Conservation (phyloP, 2,329 filamentous ascomycete species). For the Sodiomyces alkalinus region DNA sequence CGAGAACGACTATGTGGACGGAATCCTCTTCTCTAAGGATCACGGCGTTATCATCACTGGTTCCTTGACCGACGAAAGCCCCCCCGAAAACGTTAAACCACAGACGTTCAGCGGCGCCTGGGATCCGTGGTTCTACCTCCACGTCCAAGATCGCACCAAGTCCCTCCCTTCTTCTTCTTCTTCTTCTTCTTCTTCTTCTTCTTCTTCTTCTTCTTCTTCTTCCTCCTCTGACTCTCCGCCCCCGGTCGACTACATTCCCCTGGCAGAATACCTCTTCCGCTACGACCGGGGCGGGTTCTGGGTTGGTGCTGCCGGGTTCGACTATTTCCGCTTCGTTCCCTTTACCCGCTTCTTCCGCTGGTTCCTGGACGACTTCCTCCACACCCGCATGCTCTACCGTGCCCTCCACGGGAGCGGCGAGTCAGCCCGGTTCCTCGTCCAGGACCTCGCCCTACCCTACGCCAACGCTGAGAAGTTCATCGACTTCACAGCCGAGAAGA, state of each 20-base stretch:
- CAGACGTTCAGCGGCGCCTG: constrained; percentile 43
- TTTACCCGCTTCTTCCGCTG: constrained; percentile 51
- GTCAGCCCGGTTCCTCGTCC: constrained; percentile 49
- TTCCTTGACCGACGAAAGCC: constrained; percentile 38
- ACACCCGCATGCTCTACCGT: constrained; percentile 61
- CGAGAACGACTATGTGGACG: constrained; percentile 56
- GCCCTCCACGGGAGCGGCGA: constrained; percentile 54
- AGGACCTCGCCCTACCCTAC: constrained; percentile 49
- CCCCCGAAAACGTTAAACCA: constrained; percentile 19
- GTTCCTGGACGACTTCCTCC: constrained; percentile 57
- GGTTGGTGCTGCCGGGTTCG: constrained; percentile 51
- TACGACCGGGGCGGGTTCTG: constrained; percentile 66
- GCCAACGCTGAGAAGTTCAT: constrained; percentile 34
- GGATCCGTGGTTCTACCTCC: constrained; percentile 68
- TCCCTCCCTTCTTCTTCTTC: too few relatives aligned
- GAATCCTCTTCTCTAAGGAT: constrained; percentile 47
- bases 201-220: constrained; percentile 8
- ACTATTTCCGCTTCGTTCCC: constrained; percentile 49
- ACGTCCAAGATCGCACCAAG: constrained; percentile 36
- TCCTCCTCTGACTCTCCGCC: constrained; percentile 9
- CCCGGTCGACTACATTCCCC: constrained; percentile 41
- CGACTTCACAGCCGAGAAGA: constrained; percentile 33
- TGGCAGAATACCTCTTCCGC: constrained; percentile 61
- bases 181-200: too few relatives aligned
- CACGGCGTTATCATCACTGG: constrained; percentile 55